A percentile compares a stretch with the other conserved stretches of the same genome.
These are phyloP conservation scores for Aspergillus melleus DNA, from an alignment of 2,329 filamentous ascomycete species.

Conservation along the genomic window DNA sequence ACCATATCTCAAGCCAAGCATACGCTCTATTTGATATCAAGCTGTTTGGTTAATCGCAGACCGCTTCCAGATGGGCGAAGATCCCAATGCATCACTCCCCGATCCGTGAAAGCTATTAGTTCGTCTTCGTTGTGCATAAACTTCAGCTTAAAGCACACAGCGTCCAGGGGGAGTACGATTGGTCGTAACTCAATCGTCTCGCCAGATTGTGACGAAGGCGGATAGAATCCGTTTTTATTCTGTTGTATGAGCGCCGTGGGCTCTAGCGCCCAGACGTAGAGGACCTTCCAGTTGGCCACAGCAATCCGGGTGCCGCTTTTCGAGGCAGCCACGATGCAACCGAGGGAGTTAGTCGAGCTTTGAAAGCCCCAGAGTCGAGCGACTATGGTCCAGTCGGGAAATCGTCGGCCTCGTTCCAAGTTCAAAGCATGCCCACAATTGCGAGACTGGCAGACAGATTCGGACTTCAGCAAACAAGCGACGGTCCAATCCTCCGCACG, in stretches of 20 bases:
- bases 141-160: conserved; percentile 39
- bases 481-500: conserved; percentile 35
- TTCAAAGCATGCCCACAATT: conserved; percentile 37
- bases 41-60: conserved; percentile 16
- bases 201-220: conserved; percentile 24
- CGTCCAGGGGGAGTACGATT: conserved; percentile 33
- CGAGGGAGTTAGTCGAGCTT: conserved; percentile 35
- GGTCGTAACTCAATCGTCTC: conserved; percentile 33
- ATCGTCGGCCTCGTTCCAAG: conserved; percentile 42
- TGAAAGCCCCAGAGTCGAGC: conserved; percentile 39
- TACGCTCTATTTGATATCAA: background rate
- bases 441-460: conserved; percentile 26
- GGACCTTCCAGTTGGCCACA: conserved; percentile 42
- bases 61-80: conserved; percentile 32
- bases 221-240: conserved; percentile 34
- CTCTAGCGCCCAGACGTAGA: conserved; percentile 43
- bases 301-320: conserved; percentile 39
- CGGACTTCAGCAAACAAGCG: conserved; percentile 40
- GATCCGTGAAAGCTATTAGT: conserved; percentile 43
- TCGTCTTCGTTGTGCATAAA: conserved; percentile 40
- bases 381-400: conserved; percentile 37
- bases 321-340: conserved; percentile 40
- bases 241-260: conserved; percentile 38
- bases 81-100: conserved; percentile 41
- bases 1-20: background rate